These are phyloP conservation scores for Tuber aestivum DNA, from an alignment of 495 filamentous ascomycete species.

Conservation along the genomic window DNA sequence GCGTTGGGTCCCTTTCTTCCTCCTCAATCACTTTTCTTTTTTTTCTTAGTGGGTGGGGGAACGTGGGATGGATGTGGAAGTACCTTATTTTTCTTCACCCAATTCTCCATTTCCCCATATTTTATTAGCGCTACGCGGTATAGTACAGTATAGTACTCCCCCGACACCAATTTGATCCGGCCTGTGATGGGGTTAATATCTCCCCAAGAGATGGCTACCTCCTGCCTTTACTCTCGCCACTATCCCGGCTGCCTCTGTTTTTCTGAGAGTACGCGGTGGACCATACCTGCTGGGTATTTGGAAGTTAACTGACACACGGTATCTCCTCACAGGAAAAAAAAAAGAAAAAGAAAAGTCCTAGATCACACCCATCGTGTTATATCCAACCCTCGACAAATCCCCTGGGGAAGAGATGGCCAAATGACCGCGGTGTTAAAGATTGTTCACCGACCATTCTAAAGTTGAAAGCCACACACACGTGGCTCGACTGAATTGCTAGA, in stretches of 20 bases:
- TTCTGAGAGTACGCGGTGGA: neutral
- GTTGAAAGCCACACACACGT: constrained; percentile 36
- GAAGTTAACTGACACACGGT: neutral
- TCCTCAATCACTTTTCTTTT: neutral
- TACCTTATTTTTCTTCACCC: neutral
- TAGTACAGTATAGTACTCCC: too few species aligned
- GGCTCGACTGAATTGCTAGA: constrained; percentile 29
- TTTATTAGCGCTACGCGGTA: neutral
- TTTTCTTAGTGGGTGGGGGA: neutral
- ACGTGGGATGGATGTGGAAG: neutral
- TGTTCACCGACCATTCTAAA: constrained; percentile 15
- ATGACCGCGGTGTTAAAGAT: neutral
- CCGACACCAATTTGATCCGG: neutral
- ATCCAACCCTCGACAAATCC: neutral
- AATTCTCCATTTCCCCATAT: neutral
- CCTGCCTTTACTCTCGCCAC: neutral
- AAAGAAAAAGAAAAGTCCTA: too few species aligned
- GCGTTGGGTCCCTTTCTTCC: neutral
- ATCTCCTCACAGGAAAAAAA: neutral
- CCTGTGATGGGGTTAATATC: neutral
- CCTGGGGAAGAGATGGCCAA: neutral
- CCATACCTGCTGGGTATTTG: neutral
- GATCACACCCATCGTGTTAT: too few species aligned
- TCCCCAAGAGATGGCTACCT: neutral
- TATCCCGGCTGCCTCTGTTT: neutral